Conservation (phyloP, 2,329 filamentous ascomycete genomes). For the Nigrospora osmanthi region DNA sequence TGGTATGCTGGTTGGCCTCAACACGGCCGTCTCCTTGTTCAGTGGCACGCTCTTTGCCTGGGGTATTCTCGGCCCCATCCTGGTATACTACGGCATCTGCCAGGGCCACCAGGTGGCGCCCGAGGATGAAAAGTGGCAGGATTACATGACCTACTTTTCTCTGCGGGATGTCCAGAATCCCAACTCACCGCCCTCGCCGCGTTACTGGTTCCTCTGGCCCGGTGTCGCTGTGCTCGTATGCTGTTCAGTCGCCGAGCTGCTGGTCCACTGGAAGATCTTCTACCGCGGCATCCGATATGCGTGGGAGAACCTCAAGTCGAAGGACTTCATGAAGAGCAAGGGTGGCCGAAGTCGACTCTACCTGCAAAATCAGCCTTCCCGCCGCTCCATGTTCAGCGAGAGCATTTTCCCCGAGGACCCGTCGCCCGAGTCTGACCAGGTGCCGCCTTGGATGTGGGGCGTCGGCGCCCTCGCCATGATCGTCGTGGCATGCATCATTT, state of each 20-base stretch:
- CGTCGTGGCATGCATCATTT: slow-evolving; percentile 41
- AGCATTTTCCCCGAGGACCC: slow-evolving; percentile 30
- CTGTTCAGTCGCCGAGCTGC: no score
- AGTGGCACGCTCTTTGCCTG: slow-evolving; percentile 37
- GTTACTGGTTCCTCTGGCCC: slow-evolving; percentile 13
- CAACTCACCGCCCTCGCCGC: slow-evolving; percentile 17
- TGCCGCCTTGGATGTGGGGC: slow-evolving; percentile 45
- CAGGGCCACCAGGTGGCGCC: slow-evolving; percentile 21
- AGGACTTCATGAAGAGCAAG: slow-evolving; percentile 4
- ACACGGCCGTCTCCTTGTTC: slow-evolving; percentile 42
- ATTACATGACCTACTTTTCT: slow-evolving; percentile 26
- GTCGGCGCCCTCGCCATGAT: slow-evolving; percentile 40
- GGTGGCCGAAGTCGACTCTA: slow-evolving; percentile 3
- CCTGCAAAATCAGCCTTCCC: neutral
- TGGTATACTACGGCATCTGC: slow-evolving; percentile 32
- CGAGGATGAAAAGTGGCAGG: slow-evolving; percentile 34
- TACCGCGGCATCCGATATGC: no score
- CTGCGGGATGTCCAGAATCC: slow-evolving; percentile 13
- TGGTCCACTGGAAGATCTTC: no score
- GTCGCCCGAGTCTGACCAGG: slow-evolving; percentile 34
- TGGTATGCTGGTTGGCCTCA: slow-evolving; percentile 40
- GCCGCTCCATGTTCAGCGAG: neutral
- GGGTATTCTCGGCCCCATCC: slow-evolving; percentile 35
- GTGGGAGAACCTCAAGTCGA: slow-evolving; percentile 1
- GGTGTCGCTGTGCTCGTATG: no score